phyloP scores from a whole-genome alignment of 352 stramenopile genomes.

The Pythium pyrilobum region DNA sequence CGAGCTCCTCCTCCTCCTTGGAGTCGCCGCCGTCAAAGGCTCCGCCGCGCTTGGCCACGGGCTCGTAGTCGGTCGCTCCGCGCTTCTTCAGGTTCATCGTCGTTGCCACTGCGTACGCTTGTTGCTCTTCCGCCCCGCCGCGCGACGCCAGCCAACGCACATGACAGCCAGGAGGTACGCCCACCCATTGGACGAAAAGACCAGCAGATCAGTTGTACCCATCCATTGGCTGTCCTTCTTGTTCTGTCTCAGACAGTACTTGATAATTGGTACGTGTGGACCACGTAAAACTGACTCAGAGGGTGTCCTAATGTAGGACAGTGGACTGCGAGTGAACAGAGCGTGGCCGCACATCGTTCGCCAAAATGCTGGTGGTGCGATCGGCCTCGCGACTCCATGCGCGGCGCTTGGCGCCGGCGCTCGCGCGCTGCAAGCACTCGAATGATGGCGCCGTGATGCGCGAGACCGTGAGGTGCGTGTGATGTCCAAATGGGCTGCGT shows the following conservation, averaged over 20 bases:
- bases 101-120: not conserved
- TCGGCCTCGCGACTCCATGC: not conserved
- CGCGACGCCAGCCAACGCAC: slow-evolving; percentile 21
- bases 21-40: slow-evolving; percentile 26
- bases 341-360: not conserved
- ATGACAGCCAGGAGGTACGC: slow-evolving; percentile 16
- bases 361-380: slow-evolving; percentile 29
- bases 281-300: slow-evolving; percentile 6
- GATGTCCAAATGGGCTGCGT: not conserved
- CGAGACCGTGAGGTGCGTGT: slow-evolving; percentile 34
- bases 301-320: slow-evolving; percentile 13
- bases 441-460: slow-evolving; percentile 30
- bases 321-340: slow-evolving; percentile 2
- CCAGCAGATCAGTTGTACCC: slow-evolving; percentile 8
- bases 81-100: slow-evolving; percentile 80
- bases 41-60: slow-evolving; percentile 51
- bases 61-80: slow-evolving; percentile 33
- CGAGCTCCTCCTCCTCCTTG: slow-evolving; percentile 51
- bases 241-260: slow-evolving; percentile 21
- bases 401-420: not conserved
- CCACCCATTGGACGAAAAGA: slow-evolving; percentile 29
- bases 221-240: slow-evolving; percentile 19
- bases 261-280: not conserved
- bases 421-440: slow-evolving; percentile 19
- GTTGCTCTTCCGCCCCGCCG: slow-evolving; percentile 2